Base-by-base conservation (phyloP, 2,329 filamentous ascomycete species). In the Epichloe bromicola region DNA sequence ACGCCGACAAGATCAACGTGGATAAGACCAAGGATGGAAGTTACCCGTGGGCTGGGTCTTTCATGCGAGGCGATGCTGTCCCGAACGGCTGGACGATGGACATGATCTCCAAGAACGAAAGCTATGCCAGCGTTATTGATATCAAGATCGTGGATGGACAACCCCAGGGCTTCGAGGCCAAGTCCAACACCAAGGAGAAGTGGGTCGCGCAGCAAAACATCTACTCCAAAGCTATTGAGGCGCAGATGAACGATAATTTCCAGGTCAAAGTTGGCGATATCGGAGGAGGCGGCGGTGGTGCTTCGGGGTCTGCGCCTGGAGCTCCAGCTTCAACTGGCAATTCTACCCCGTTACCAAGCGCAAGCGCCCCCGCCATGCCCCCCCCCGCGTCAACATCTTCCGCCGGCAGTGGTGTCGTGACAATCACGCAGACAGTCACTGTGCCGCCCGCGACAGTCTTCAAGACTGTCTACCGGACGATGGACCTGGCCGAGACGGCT, bases 231-330 rank as follows among this genome's bases (percentile, higher is more conserved):
- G 75, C 70, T 43, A 70, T 77, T 54, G 59, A 68, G 53, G 59
- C 59, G 4, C 74, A 78, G 64, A 70, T 77, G 60, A 53, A 56
- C 36, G 69, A 64, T 54, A 67, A 69, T 58, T 78, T 71, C 56
- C 63, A 71, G 48, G 72, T 78, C 50, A 57, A 64, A 36, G 64
- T 74, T 20, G 59, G 64, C 38, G 60, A 52, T 41, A 41, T 52
- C 15, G 51, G 57, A 11, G 56, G 56, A 12, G 54, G 36, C 39
- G 37, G 26, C 15, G 56, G 55, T 11, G 53, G 19, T 19, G 50
- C 44, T 5, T 5, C 44, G 7, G 50, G 8, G 20, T 20, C 39
- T 30, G 45, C 34, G 15, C 23, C 50, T 19, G 14, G 7, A 10
- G 2, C 41, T 36, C 36, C 19, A 19, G 5, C 38, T n/a, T 17